These are phyloP conservation scores for Fragaria nilgerrensis DNA, from an alignment of 306 rosid species.

Conservation along the genomic window DNA sequence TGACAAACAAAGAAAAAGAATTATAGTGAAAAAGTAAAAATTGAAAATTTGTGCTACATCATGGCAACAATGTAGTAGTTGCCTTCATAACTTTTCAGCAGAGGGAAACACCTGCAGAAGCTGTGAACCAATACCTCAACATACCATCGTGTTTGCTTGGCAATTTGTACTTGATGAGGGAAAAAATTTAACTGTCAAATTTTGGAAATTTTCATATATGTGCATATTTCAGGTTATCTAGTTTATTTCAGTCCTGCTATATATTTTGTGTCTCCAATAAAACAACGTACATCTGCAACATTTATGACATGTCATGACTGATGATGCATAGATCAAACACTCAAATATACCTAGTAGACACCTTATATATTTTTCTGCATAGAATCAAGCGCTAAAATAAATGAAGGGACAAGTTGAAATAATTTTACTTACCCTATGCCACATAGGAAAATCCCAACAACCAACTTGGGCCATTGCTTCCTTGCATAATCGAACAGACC, in stretches of 20 bases:
- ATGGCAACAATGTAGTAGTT: constrained; percentile 10
- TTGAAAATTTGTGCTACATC: not conserved
- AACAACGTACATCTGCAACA: constrained; percentile 16
- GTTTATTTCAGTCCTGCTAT: constrained; percentile 7
- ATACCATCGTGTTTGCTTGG: not conserved
- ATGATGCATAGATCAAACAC: constrained; percentile 3
- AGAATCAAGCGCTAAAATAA: constrained; percentile 16
- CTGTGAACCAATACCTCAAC: constrained; percentile 1
- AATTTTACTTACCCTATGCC: constrained; percentile 81
- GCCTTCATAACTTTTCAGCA: not conserved
- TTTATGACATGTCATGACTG: constrained; percentile 1
- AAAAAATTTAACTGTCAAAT: not conserved
- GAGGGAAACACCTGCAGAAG: not conserved
- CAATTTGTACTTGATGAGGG: not conserved
- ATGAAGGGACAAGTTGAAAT: constrained; percentile 24
- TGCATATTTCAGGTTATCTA: not conserved
- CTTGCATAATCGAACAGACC: constrained; percentile 55
- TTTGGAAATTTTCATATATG: constrained; percentile 1
- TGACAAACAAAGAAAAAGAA: constrained; percentile 12
- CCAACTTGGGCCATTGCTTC: constrained; percentile 71
- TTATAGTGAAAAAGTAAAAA: constrained; percentile 1
- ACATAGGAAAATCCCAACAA: constrained; percentile 66
- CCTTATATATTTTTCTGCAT: not conserved
- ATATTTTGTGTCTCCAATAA: not conserved
- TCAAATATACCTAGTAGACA: constrained; percentile 19